Conservation (phyloP, 2,329 filamentous ascomycete genomes). For the Penicillium janthinellum region DNA sequence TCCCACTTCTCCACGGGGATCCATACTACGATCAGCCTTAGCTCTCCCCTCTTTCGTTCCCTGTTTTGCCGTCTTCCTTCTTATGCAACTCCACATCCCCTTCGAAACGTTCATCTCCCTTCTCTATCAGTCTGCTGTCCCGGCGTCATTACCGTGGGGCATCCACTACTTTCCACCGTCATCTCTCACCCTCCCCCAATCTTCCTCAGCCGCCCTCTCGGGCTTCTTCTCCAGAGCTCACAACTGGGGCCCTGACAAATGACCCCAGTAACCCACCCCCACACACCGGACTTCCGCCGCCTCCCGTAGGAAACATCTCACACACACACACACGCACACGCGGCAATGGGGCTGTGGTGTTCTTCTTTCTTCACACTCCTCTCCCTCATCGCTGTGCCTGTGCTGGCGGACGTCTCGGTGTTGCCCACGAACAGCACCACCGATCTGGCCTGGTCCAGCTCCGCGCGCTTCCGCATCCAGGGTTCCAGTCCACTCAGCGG, state of each 20-base stretch:
- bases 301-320: neutral
- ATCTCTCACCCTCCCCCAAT: neutral
- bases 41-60: constrained; percentile 27
- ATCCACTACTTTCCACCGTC: neutral
- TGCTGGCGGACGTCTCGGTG: constrained; percentile 25
- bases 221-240: neutral
- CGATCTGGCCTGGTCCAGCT: constrained; percentile 26
- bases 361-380: constrained; percentile 10
- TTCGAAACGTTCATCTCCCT: constrained; percentile 7
- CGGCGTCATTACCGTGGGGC: neutral
- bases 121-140: neutral
- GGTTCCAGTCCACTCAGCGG: constrained; percentile 23
- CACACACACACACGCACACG: neutral
- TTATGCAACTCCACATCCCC: constrained; percentile 18
- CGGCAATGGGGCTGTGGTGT: neutral
- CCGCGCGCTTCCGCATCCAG: constrained; percentile 27
- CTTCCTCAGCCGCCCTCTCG: neutral
- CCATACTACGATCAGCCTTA: constrained; percentile 26
- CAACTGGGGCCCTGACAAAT: neutral
- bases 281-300: constrained; percentile 1
- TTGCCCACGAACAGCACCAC: constrained; percentile 34
- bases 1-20: constrained; percentile 22
- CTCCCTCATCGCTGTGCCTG: constrained; percentile 10
- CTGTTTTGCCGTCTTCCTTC: constrained; percentile 22
- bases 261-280: neutral